Evolutionary conservation across 106 monocot species (phyloP), one percentile per base, ranked within the genome.

Genomic region (Phalaenopsis equestris): DNA sequence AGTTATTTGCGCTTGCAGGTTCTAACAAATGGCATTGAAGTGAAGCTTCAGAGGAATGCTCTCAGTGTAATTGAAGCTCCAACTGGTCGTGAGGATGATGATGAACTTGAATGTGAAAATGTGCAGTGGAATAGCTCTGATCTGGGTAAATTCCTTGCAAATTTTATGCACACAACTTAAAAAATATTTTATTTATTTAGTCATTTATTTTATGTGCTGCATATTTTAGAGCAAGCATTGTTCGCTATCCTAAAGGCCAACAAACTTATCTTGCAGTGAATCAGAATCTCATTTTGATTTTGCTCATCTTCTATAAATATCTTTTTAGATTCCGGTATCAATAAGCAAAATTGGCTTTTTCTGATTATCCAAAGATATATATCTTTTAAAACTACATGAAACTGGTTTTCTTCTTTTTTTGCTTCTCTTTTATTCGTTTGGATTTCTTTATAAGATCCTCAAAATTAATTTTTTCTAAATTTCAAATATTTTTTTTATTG

Each of bases 11-110:
- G 42, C 30, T 73, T 78, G 15, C 75, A 87, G 87, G 87, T 87
- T 37, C 79, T 87, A 39, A 87, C 81, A 77, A 87, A 87, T 79
- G 87, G 87, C 16, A 79, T 87, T 79, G 87, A 87, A 75, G 87
- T 87, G 74, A 87, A 87, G 77, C 83, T 87, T 65, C 87, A 87
- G 84, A 81, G 87, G 42, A 87, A 87, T 81, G 87, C 87, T 23
- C 81, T 87, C n/a, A 87, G 87, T 76, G 87, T 87, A 48, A 73
- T 87, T 42, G 87, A 87, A 84, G 78, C 81, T 38, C 84, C 87
- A 49, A 87, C 84, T 55, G 87, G 87, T 36, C 55, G 75, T 75
- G 87, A 87, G 75, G 84, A 81, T 45, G 84, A 84, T 77, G 83
- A 86, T 75, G 87, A 84, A 48, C 15, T 79, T 23, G 87, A 87